Percentiles rank a stretch among this genome's conserved stretches.
phyloP scores from a whole-genome alignment of 306 rosid species.

The Medicago arabica region DNA sequence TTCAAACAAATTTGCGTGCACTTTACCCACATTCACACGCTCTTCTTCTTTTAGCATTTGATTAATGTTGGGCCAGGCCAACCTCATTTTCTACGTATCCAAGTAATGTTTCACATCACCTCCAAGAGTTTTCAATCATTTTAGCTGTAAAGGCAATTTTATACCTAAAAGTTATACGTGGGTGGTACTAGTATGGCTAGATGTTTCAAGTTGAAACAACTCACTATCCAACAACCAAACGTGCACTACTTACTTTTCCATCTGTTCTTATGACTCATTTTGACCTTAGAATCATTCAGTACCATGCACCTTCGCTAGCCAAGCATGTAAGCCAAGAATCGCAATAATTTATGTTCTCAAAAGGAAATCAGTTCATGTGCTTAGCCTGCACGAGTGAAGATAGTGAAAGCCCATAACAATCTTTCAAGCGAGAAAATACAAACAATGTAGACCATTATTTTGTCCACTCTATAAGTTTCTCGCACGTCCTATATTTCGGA shows the following conservation, averaged over 20 bases:
- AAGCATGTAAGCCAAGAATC: conserved; percentile 37
- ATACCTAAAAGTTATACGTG: conserved; percentile 52
- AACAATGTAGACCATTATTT: too few relatives aligned
- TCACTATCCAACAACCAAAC: conserved; percentile 61
- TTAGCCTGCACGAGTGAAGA: conserved; percentile 14
- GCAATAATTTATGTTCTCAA: conserved; percentile 30
- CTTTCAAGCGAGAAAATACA: conserved; percentile 3
- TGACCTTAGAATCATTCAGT: conserved; percentile 42
- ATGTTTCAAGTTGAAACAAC: conserved; percentile 46
- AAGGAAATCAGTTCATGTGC: conserved; percentile 24
- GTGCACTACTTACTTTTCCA: conserved; percentile 57
- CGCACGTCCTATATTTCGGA: too few relatives aligned
- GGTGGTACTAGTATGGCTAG: conserved; percentile 36
- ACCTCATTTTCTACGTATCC: conserved; percentile 27
- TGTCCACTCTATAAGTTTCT: too few relatives aligned
- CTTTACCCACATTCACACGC: neutral
- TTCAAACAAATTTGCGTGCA: neutral
- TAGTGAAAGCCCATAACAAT: conserved; percentile 27
- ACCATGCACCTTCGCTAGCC: conserved; percentile 40
- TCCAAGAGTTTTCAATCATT: conserved; percentile 35
- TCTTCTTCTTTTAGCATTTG: neutral
- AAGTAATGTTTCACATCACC: conserved; percentile 27
- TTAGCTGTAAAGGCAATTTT: conserved; percentile 58
- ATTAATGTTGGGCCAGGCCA: conserved; percentile 10
- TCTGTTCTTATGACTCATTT: conserved; percentile 46